Conservation (phyloP, 768 basidiomycete genomes). For the Pleurotus tuber-regium region DNA sequence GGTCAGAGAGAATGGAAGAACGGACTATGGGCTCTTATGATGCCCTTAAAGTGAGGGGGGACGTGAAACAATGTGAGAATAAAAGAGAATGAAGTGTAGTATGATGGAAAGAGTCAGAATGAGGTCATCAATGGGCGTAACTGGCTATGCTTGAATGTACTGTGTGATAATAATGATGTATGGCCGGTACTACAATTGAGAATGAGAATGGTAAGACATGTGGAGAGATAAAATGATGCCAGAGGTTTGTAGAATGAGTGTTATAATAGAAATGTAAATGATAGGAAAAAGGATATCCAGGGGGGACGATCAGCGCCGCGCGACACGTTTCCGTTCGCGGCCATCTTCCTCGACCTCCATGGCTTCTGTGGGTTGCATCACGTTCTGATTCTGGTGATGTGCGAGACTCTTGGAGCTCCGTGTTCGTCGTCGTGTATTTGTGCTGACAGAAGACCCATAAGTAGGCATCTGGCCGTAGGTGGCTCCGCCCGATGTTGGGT, state of each 20-base stretch:
- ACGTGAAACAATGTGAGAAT: neutral
- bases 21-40: too few relatives aligned
- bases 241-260: neutral
- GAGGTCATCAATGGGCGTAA: neutral
- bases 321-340: constrained; percentile 71
- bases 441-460: constrained; percentile 20
- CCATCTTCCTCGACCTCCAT: constrained; percentile 81
- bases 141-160: neutral
- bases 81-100: neutral
- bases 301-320: constrained; percentile 48
- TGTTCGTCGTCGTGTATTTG: constrained; percentile 49
- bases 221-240: neutral
- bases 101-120: neutral
- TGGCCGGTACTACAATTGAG: constrained; percentile 1
- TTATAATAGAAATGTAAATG: neutral
- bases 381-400: constrained; percentile 37
- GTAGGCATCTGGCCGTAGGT: neutral
- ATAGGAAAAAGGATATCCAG: neutral
- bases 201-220: neutral
- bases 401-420: constrained; percentile 42
- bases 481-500: constrained; percentile 19
- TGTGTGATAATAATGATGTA: constrained; percentile 1
- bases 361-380: constrained; percentile 39
- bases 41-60: too few relatives aligned
- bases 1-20: neutral